phyloP scores from a whole-genome alignment of 202 grass and related monocot species.

The Setaria viridis region DNA sequence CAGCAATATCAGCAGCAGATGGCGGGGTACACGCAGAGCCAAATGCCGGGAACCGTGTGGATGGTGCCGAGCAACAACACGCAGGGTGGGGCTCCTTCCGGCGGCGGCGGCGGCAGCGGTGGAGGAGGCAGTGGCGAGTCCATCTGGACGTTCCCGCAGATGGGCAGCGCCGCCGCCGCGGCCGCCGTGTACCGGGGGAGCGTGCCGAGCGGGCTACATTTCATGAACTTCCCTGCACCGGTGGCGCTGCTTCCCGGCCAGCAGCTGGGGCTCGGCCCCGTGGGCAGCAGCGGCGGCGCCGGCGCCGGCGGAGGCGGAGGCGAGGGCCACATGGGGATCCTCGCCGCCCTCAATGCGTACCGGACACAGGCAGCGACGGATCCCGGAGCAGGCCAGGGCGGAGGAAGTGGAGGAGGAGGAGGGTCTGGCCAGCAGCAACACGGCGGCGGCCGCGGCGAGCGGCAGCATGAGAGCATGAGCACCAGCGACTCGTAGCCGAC shows the following conservation, averaged over 20 bases:
- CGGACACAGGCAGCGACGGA: constrained; percentile 61
- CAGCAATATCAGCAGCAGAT: constrained; percentile 83
- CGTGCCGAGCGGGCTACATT: constrained; percentile 86
- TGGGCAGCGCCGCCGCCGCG: constrained; percentile 52
- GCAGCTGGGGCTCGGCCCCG: constrained; percentile 77
- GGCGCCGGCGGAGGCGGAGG: constrained; percentile 40
- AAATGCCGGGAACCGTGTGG: constrained; percentile 83
- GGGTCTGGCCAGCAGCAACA: constrained; percentile 61
- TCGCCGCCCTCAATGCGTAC: constrained; percentile 85
- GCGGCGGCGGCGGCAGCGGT: constrained; percentile 16
- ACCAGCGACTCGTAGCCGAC: constrained; percentile 80
- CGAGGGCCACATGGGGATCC: constrained; percentile 90
- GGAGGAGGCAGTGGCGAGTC: constrained; percentile 59
- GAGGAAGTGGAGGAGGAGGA: constrained; percentile 31
- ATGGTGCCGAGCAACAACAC: constrained; percentile 89
- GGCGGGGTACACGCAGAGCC: constrained; percentile 89
- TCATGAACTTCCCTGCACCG: constrained; percentile 94
- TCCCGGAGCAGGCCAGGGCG: constrained; percentile 35
- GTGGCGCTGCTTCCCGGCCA: constrained; percentile 85
- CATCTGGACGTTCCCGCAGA: constrained; percentile 90
- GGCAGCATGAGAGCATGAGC: constrained; percentile 95
- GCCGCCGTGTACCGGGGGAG: constrained; percentile 76
- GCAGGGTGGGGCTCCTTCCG: constrained; percentile 47
- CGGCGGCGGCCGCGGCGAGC: constrained; percentile 58
- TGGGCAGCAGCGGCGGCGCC: constrained; percentile 13